These are phyloP conservation scores for Sporothrix luriei DNA, from an alignment of 2,329 filamentous ascomycete species.

Conservation along the genomic window DNA sequence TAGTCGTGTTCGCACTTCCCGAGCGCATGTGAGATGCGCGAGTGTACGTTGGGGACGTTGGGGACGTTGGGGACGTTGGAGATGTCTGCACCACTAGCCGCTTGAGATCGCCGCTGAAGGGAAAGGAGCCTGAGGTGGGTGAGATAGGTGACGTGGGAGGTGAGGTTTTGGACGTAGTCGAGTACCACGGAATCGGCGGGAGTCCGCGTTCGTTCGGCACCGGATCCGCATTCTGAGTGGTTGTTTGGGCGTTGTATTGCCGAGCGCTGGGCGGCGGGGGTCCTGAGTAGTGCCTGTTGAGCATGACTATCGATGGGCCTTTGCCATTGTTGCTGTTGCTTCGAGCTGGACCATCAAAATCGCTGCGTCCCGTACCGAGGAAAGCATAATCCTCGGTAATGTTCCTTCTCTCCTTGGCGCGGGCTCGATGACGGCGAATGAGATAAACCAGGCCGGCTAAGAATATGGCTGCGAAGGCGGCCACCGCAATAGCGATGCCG, in stretches of 20 bases:
- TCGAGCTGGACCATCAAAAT: background rate
- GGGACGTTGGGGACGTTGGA: background rate
- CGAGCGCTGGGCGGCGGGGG: slow-evolving; percentile 29
- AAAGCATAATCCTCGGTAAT: slow-evolving; percentile 43
- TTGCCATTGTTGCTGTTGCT: slow-evolving; percentile 7
- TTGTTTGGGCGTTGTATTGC: background rate
- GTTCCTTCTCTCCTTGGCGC: slow-evolving; percentile 2
- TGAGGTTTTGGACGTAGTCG: background rate
- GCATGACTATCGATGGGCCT: slow-evolving; percentile 1
- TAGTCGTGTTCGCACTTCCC: slow-evolving; percentile 26
- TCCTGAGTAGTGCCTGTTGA: slow-evolving; percentile 31
- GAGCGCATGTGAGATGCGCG: slow-evolving; percentile 28
- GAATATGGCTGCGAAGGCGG: slow-evolving; percentile 25
- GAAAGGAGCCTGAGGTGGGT: background rate
- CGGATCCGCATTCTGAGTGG: background rate
- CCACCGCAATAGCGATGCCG: slow-evolving; percentile 36
- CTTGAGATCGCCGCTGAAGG: slow-evolving; percentile 8
- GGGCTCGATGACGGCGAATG: slow-evolving; percentile 24
- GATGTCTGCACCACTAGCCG: background rate
- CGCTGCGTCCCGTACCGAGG: slow-evolving; percentile 44
- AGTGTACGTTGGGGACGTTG: background rate
- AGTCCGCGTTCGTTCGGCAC: slow-evolving; percentile 32
- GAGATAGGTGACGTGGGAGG: slow-evolving; percentile 21
- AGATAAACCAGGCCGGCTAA: slow-evolving; percentile 22
- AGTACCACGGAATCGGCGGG: slow-evolving; percentile 32